Base-by-base conservation (phyloP, 2,329 filamentous ascomycete genomes). In the Botrytis medusae region DNA sequence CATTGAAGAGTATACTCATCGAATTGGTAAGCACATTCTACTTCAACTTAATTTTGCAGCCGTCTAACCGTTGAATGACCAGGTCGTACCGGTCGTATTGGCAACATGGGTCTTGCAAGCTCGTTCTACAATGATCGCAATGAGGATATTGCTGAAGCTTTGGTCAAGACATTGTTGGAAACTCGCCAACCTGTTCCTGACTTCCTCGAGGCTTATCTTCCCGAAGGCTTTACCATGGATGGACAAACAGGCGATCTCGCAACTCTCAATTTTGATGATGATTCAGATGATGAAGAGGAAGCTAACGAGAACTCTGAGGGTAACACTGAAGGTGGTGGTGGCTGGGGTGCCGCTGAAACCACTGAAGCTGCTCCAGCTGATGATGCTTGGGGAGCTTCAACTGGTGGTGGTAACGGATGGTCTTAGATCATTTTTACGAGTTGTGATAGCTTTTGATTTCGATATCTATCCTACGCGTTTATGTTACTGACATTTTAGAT, bases 71-170 rank as follows among this genome's bases (percentile, higher is more conserved):
- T 77, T 57, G 6, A 68, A 14, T 40, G 16, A 1, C 69, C 74
- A 94, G 92, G 96, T 75, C 95, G 96, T 74, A 99, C 96, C 77
- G 96, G 93, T 72, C 93, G 96, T 71, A 98, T 98, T 80, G 96
- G 96, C 3, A 93, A 97, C 77, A 87, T 88, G 62, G 96, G 96
- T 29, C 84, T 94, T 8, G 95, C 96, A 0, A 95, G 93, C 0
- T 97, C 95, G 0, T 95, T 99, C 84, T 98, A 92, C 85, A 93
- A 91, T 40, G 91, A 95, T 1, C 85, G 87, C 0, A 93, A 98
- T 78, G 88, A 92, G 72, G 87, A 91, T 4, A 84, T 98, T 60
- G 94, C 88, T 0, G 86, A 88, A 16, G 89, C 92, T 2, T 85
- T 99, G 0, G 92, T 93, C 54, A 94, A 95, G 81, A 90, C 93